Conservation (phyloP, 2,329 filamentous ascomycete species). For the Phyllachora maydis region DNA sequence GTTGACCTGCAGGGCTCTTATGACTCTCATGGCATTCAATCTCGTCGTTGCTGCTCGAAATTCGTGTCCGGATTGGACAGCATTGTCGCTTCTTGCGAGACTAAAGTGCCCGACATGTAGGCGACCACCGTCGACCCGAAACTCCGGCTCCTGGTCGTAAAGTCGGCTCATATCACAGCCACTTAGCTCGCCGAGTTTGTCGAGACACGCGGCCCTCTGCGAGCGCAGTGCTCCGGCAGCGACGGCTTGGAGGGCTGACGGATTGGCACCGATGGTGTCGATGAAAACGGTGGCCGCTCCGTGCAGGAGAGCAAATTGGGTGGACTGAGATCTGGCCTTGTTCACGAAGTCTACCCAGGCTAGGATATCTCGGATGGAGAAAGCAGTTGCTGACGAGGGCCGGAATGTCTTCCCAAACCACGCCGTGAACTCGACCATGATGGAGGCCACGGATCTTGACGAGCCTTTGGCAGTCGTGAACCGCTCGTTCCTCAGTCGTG, state of each 20-base stretch:
- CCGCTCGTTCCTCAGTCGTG: conserved; percentile 18
- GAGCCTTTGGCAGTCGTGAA: neutral
- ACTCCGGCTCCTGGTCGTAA: conserved; percentile 41
- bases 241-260: conserved; percentile 64
- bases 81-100: conserved; percentile 26
- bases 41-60: conserved; percentile 81
- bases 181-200: conserved; percentile 49
- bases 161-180: conserved; percentile 41
- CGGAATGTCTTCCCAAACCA: conserved; percentile 83
- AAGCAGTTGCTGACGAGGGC: conserved; percentile 49
- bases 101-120: conserved; percentile 59
- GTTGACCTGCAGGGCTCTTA: conserved; percentile 68
- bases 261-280: conserved; percentile 87
- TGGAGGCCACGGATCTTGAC: conserved; percentile 27
- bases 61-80: too few species aligned
- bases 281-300: conserved; percentile 92
- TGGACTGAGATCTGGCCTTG: conserved; percentile 25
- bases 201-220: conserved; percentile 54
- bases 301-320: conserved; percentile 37
- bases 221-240: conserved; percentile 46
- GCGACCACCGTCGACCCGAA: conserved; percentile 28
- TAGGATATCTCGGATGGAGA: conserved; percentile 83
- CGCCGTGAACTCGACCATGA: conserved; percentile 70
- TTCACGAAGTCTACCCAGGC: conserved; percentile 93
- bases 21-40: conserved; percentile 74